These are phyloP conservation scores for Xylariaceae sp. DNA, from an alignment of 2,329 filamentous ascomycete species.

Conservation along the genomic window DNA sequence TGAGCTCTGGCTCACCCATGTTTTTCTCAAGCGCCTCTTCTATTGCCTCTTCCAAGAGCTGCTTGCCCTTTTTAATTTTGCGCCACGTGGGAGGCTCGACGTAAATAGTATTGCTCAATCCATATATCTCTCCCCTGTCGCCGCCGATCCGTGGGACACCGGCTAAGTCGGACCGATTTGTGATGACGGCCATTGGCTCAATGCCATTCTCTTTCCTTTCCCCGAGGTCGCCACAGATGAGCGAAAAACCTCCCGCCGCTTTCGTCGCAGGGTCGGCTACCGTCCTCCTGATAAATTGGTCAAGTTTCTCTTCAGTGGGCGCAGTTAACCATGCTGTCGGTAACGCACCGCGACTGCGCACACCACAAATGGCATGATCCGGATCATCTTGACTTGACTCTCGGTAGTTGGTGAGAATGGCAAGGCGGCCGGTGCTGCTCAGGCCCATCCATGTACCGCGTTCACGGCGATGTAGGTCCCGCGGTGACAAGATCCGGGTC, in stretches of 20 bases:
- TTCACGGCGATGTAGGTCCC: constrained; percentile 58
- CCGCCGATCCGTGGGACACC: constrained; percentile 56
- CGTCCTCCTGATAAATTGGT: constrained; percentile 49
- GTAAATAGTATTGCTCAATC: constrained; percentile 60
- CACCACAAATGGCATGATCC: constrained; percentile 49
- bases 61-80: constrained; percentile 54
- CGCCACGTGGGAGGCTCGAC: constrained; percentile 53
- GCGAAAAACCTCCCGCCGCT: constrained; percentile 62
- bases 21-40: constrained; percentile 37
- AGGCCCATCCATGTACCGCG: constrained; percentile 65
- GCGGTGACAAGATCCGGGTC: constrained; percentile 51
- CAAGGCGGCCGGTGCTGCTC: constrained; percentile 55
- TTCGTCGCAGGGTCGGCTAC: constrained; percentile 51
- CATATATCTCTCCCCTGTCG: constrained; percentile 50
- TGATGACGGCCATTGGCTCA: constrained; percentile 57
- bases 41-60: constrained; percentile 43
- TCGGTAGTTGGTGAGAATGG: constrained; percentile 64
- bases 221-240: constrained; percentile 60
- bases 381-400: constrained; percentile 49
- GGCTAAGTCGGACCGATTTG: constrained; percentile 52
- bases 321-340: constrained; percentile 59
- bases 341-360: constrained; percentile 59
- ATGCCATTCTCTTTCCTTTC: constrained; percentile 30
- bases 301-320: constrained; percentile 44
- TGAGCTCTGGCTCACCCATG: constrained; percentile 44